Evolutionary conservation across 495 filamentous ascomycete species (phyloP).

Genomic region (Penicillium crystallinum): DNA sequence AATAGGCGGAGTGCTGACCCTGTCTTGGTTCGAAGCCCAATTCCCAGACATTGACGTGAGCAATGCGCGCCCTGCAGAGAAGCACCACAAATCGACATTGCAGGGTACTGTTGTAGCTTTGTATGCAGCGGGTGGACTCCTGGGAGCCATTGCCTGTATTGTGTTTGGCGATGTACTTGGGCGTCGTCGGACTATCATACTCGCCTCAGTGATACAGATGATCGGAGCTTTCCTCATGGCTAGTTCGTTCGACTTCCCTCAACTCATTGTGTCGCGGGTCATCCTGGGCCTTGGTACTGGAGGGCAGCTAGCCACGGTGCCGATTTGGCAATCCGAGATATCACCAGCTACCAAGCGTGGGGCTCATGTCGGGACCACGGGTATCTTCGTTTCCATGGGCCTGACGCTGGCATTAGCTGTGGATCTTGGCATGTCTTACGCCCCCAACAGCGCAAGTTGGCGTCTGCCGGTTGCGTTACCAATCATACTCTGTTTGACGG

Average conservation of each 20-base stretch:
- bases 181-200: slow-evolving; percentile 18
- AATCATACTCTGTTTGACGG: slow-evolving; percentile 52
- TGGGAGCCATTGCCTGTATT: slow-evolving; percentile 19
- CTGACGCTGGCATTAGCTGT: slow-evolving; percentile 34
- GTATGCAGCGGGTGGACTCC: slow-evolving; percentile 19
- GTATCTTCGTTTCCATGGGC: slow-evolving; percentile 47
- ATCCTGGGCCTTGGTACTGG: slow-evolving; percentile 57
- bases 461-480: slow-evolving; percentile 41
- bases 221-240: slow-evolving; percentile 34
- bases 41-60: slow-evolving; percentile 41
- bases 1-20: slow-evolving; percentile 26
- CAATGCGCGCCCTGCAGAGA: slow-evolving; percentile 17
- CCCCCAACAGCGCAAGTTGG: slow-evolving; percentile 38
- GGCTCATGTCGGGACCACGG: slow-evolving; percentile 29
- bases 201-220: slow-evolving; percentile 14
- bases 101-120: slow-evolving; percentile 22
- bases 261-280: slow-evolving; percentile 17
- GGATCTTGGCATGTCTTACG: slow-evolving; percentile 39
- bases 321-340: slow-evolving; percentile 47
- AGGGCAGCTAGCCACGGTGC: slow-evolving; percentile 32
- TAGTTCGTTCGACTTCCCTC: slow-evolving; percentile 22
- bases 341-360: slow-evolving; percentile 30
- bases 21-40: slow-evolving; percentile 28
- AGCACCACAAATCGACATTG: slow-evolving; percentile 14
- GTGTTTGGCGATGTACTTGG: slow-evolving; percentile 19